Evolutionary conservation across 208 protist species (phyloP), one percentile per base, ranked within the genome.

Genomic region (Trichomonas vaginalis): DNA sequence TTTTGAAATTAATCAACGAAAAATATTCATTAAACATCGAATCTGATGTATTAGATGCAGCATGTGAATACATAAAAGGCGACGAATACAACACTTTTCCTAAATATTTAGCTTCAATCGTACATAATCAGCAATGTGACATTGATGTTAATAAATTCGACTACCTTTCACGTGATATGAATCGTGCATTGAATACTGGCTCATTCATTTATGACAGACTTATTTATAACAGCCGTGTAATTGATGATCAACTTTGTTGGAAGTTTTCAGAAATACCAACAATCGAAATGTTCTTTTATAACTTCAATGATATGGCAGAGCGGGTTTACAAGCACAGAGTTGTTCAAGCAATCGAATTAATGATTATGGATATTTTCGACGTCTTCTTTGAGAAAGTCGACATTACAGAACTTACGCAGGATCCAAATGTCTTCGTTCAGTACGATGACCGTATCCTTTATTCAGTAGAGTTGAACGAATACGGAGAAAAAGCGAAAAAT

Each of bases 251-350:
- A 23, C 40, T 88, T 45, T 32, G n/a, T 14, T 88, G 82, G 82
- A 88, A 88, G 40, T 35, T 88, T 15, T 88, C 82, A 17, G 82
- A 88, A 40, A 47, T 88, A n/a, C 82, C 82, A n/a, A 88, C 82
- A 45, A 46, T 88, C n/a, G 82, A 88, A 23, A 45, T 6, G 6
- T 48, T 88, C 14, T 88, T 88, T 42, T 88, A 88, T 42, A 88
- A n/a, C 35, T 45, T 45, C 8, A 88, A 88, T 48, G 82, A 88
- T 47, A 88, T 88, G 82, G n/a, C 23, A 32, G 17, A 45, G 35
- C 82, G 82, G 46, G 82, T 88, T n/a, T 88, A 88, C 17, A 88
- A 88, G 82, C 82, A 88, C 37, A 45, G 82, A 88, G 82, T 88
- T 47, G 82, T 88, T 32, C 82, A 88, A 88, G 23, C 82, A 47